Evolutionary conservation across 805 yeast genomes (phyloP), one percentile per base, ranked within the genome.

Genomic region (Candida quercuum): DNA sequence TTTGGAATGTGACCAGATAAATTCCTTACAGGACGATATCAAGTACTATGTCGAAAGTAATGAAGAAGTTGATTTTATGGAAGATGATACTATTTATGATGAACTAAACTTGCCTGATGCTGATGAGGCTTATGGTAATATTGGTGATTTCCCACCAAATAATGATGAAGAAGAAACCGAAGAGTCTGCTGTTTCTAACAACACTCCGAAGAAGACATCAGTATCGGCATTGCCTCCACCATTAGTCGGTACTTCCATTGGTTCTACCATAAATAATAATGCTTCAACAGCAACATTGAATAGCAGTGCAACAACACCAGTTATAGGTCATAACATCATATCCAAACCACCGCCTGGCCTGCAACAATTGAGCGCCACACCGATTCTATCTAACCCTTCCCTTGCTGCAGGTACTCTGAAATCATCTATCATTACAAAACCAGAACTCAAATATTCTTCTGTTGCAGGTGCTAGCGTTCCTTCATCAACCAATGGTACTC

Each of bases 31-130:
- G 56, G 98, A 91, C 37, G 98, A 91, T 59, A 84, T 91, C 57
- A 85, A 76, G 49, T 91, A 93, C 64, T 89, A 86, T 59, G 93
- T 93, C 22, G 98, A 93, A 49, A 84, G 87, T 45, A 91, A 91
- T 56, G 93, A 84, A 60, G 96, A 88, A 39, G 89, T 80, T 5
- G 96, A 89, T 52, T 91, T 88, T 59, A 82, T 89, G 24, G 97
- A 88, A 54, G 95, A 91, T 60, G 96, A 89, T 50, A 88, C 86
- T 12, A 76, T 91, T 43, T 93, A 91, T 61, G 97, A 93, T 49
- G 86, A 80, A 42, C 71, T 93, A 49, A 88, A 81, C 31, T 72
- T 88, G 31, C 79, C 71, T 41, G 81, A 78, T 6, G 59, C 62
- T 36, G 78, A 75, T 32, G 71, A 73, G 26, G 74, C 71, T 25